Evolutionary conservation across 78 protist genomes (phyloP), one percentile per base, ranked within the genome.

Genomic region (Dictyostelium intermedium): DNA sequence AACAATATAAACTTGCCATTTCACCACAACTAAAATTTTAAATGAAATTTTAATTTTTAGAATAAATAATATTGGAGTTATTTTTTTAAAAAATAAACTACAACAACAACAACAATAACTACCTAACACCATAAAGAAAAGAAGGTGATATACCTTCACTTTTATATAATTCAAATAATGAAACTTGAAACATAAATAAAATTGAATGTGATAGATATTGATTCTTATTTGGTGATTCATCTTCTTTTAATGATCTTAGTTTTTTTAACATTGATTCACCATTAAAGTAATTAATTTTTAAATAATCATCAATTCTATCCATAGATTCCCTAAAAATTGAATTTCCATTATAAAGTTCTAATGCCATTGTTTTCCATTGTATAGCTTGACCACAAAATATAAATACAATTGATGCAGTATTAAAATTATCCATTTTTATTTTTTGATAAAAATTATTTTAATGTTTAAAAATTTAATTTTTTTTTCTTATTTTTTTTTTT

Each of bases 151-250:
- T 11, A 27, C 35, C 74, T 27, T 66, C 39, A 11, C 34, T 25
- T 27, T 66, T 25, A 66, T 27, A 66, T 66, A 66, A n/a, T 66
- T 66, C 34, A 25, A 27, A 66, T 66, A 66, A 66, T 66, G 74
- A 66, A 66, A 66, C 74, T 66, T 66, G 74, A 25, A 66, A 30
- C 74, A 66, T 66, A 66, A 66, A 66, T 27, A n/a, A 66, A n/a
- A 66, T 25, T 11, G 35, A 8, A 66, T 66, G 74, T 27, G 74
- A 11, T 27, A 66, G 27, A 66, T 11, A 66, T 66, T 66, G 74
- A 66, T 66, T 32, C 3, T 25, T 66, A 66, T 66, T 66, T 25
- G 74, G 74, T 0, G 35, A 66, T 25, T 30, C 34, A 66, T 66
- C 18, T 25, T 9, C 23, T 11, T 10, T 2, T 2, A 66, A 27